phyloP scores from a whole-genome alignment of 2,329 filamentous ascomycete species.

The Xylaria sp. region DNA sequence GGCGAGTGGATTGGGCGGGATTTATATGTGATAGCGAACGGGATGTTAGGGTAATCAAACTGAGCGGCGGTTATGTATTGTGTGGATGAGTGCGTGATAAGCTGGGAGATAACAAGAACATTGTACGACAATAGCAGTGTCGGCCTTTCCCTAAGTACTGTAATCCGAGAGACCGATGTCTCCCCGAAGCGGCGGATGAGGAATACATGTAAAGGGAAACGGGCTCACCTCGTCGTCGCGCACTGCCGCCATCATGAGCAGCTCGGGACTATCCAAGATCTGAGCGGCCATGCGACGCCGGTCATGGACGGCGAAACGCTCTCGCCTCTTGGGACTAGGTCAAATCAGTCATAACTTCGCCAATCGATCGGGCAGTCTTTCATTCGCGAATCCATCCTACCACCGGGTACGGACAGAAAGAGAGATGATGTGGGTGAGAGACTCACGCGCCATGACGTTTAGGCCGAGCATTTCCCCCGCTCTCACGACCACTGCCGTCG shows the following conservation, averaged over 20 bases:
- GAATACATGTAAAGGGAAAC: background rate
- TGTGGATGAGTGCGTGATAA: no score
- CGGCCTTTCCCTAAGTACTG: no score
- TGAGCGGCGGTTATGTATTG: no score
- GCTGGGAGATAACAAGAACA: no score
- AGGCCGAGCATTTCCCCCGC: background rate
- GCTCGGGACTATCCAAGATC: constrained; percentile 62
- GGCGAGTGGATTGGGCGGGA: background rate
- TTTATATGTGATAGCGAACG: no score
- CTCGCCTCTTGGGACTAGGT: constrained; percentile 10
- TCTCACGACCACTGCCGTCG: no score
- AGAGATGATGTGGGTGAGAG: background rate
- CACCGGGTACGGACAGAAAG: no score
- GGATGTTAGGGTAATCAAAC: background rate
- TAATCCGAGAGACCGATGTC: no score
- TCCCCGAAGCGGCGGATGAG: no score
- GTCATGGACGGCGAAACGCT: constrained; percentile 51
- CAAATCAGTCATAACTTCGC: background rate
- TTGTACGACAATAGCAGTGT: no score
- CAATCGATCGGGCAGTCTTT: background rate
- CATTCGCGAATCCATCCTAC: background rate
- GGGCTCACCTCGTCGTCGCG: constrained; percentile 58
- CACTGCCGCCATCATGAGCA: constrained; percentile 64
- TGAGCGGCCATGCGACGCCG: constrained; percentile 56
- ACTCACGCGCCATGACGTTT: constrained; percentile 14